phyloP scores from a whole-genome alignment of 192 early-diverging fungal genomes.

The Rhizophagus prolifer region DNA sequence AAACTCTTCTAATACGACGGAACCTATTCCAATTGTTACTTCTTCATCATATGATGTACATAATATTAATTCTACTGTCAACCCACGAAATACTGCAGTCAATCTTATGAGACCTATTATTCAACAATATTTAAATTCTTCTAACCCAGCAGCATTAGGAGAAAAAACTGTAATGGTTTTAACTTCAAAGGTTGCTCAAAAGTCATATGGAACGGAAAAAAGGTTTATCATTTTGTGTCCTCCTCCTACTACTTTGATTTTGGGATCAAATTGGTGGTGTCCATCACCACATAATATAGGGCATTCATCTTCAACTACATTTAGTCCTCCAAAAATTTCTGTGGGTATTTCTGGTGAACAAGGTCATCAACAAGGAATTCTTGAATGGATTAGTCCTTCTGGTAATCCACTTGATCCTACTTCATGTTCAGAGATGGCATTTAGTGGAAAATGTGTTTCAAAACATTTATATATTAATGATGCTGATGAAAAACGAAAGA shows the following conservation, averaged over 20 bases:
- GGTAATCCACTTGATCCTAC: slow-evolving; percentile 47
- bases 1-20: background rate
- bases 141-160: slow-evolving; percentile 44
- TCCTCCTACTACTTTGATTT: slow-evolving; percentile 75
- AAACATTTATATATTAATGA: slow-evolving; percentile 86
- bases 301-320: slow-evolving; percentile 22
- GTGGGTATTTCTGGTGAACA: slow-evolving; percentile 61
- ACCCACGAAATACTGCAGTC: background rate
- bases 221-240: slow-evolving; percentile 73
- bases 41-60: background rate
- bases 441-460: slow-evolving; percentile 74
- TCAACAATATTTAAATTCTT: slow-evolving; percentile 44
- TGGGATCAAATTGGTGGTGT: slow-evolving; percentile 73
- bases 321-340: slow-evolving; percentile 52
- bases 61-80: background rate
- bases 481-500: slow-evolving; percentile 81
- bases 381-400: slow-evolving; percentile 57
- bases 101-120: slow-evolving; percentile 30
- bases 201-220: slow-evolving; percentile 92
- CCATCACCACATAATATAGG: slow-evolving; percentile 32
- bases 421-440: slow-evolving; percentile 46
- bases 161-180: slow-evolving; percentile 74
- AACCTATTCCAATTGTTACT: background rate
- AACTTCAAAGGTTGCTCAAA: slow-evolving; percentile 88
- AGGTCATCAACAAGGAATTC: slow-evolving; percentile 48